Evolutionary conservation across 345 rosid genomes (phyloP).

Genomic region (Pelargonium nanum): DNA sequence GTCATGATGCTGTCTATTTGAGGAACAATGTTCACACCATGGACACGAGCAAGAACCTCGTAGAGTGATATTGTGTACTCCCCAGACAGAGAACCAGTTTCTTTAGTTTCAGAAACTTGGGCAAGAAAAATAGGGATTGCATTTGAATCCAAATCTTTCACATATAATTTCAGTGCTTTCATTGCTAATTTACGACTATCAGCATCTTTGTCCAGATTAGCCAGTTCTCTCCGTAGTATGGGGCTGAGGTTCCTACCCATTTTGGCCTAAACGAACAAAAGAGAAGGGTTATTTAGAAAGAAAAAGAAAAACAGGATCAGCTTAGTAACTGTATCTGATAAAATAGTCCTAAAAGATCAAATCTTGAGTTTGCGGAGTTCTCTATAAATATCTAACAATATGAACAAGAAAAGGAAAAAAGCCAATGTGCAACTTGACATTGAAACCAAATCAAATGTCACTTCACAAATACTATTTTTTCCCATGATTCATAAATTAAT

Average conservation of each 20-base stretch:
- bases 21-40: conserved; percentile 84
- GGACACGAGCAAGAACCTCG: conserved; percentile 91
- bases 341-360: background rate
- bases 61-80: conserved; percentile 88
- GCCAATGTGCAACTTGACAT: no score
- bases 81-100: conserved; percentile 71
- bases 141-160: conserved; percentile 71
- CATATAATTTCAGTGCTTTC: conserved; percentile 69
- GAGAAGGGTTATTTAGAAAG: conserved; percentile 20
- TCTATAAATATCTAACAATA: background rate
- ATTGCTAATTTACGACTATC: conserved; percentile 70
- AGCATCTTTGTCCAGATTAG: conserved; percentile 78
- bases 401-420: no score
- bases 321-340: no score
- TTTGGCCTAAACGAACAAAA: conserved; percentile 1
- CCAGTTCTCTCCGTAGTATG: conserved; percentile 52
- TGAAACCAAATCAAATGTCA: no score
- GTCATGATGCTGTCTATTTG: conserved; percentile 84
- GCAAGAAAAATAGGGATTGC: conserved; percentile 77
- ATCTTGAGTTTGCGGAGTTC: background rate
- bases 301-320: no score
- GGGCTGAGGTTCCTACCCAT: conserved; percentile 47
- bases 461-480: no score
- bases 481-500: no score
- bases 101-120: conserved; percentile 84